Evolutionary conservation across 371 early-diverging fungal genomes (phyloP), one percentile per base, ranked within the genome.

Genomic region (Mortierella sp.): DNA sequence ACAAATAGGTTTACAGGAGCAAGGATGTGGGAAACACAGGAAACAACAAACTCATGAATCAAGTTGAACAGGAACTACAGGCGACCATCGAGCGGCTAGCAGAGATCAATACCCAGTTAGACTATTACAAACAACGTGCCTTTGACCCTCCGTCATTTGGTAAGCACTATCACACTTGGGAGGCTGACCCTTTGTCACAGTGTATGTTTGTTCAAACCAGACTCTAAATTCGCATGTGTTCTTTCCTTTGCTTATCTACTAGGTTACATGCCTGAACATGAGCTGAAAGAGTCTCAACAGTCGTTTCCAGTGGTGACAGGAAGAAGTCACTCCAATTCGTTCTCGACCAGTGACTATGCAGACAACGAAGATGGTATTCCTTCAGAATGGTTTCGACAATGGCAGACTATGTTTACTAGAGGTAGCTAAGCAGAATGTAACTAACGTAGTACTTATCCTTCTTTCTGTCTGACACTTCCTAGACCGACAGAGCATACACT

Each of bases 401-500:
- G 31, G 19, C n/a, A 16, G 16, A 3, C 16, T 34, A 13, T 31
- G 6, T 24, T 31, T 7, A 21, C 7, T 63, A 34, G 2, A 19
- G 31, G 60, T 14, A 19, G 31, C 6, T 5, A 21, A 19, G 7
- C 16, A 19, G 21, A 34, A 63, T 0, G 2, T 16, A 19, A 1
- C 19, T 19, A 31, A 38, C 34, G 52, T 7, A 48, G 21, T 28
- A 8, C n/a, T 0, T n/a, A 50, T n/a, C 48, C n/a, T 70, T 13
- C 7, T 24, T 44, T 71, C 50, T 34, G 21, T 65, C 60, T 48
- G 21, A 14, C 50, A 16, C 16, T 42, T 68, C 7, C 14, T 75
- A 84, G 86, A 85, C n/a, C 86, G 82, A 3, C 82, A 85, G 26
- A 85, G 86, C 48, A 77, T 85, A 45, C 82, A 85, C 47, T 82